A percentile compares a stretch with the other conserved stretches of the same genome.
Evolutionary conservation across 805 yeast species (phyloP).

Genomic region (Metschnikowia koreensis): DNA sequence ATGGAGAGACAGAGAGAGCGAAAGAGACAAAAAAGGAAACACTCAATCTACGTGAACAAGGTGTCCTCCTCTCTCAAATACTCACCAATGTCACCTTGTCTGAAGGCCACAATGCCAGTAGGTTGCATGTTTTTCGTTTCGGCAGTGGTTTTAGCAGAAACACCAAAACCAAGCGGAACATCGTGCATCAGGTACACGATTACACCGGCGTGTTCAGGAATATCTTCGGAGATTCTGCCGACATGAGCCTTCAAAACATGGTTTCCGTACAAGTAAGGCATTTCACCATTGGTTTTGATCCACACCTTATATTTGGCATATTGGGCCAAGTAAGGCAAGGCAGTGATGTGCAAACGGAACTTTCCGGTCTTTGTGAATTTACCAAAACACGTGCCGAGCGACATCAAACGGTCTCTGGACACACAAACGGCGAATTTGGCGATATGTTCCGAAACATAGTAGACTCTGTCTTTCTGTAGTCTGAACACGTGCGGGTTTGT

Average conservation of each 20-base stretch:
- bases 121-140: constrained; percentile 90
- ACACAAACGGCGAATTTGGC: constrained; percentile 89
- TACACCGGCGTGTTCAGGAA: constrained; percentile 97
- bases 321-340: constrained; percentile 76
- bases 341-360: constrained; percentile 91
- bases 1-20: too few relatives aligned
- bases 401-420: constrained; percentile 86
- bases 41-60: constrained; percentile 58
- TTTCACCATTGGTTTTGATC: constrained; percentile 97
- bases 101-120: constrained; percentile 88
- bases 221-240: constrained; percentile 95
- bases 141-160: constrained; percentile 84
- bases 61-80: constrained; percentile 98
- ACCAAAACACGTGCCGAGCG: constrained; percentile 90
- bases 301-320: constrained; percentile 92
- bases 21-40: neutral
- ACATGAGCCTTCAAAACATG: constrained; percentile 95
- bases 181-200: constrained; percentile 89
- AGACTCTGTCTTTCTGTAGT: constrained; percentile 93
- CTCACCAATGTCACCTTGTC: constrained; percentile 98
- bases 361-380: constrained; percentile 97
- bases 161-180: constrained; percentile 93
- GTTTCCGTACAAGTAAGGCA: constrained; percentile 97
- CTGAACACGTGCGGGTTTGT: constrained; percentile 93
- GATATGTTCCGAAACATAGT: constrained; percentile 79